A percentile compares a stretch with the other conserved stretches of the same genome.
Conservation (phyloP, 2,329 filamentous ascomycete species). For the Sporothrix curviconia region DNA sequence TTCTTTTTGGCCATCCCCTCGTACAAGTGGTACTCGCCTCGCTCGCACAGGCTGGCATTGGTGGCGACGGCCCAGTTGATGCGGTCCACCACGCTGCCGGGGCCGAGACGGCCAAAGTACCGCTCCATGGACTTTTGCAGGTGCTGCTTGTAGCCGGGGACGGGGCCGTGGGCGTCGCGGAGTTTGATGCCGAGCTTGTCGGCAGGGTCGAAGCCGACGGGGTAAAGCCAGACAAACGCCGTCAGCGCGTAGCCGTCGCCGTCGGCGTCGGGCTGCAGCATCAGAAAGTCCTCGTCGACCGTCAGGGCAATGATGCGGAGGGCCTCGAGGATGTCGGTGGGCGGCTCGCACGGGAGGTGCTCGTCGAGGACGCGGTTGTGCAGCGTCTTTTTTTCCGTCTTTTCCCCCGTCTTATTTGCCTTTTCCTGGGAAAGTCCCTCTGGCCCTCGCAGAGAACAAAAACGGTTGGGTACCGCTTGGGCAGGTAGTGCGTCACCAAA, state of each 20-base stretch:
- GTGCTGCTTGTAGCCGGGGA: constrained; percentile 17
- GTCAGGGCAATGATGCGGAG: constrained; percentile 11
- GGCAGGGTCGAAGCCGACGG: constrained; percentile 15
- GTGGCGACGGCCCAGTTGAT: constrained; percentile 18
- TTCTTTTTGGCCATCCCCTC: constrained; percentile 4
- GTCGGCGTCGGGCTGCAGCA: constrained; percentile 14
- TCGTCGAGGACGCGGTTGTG: constrained; percentile 12
- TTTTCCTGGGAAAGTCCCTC: too few relatives aligned
- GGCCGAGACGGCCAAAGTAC: constrained; percentile 12
- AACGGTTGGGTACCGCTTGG: constrained; percentile 12
- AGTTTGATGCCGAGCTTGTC: constrained; percentile 17
- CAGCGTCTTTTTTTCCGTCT: neutral
- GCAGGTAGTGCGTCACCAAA: constrained; percentile 14
- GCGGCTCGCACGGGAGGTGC: neutral
- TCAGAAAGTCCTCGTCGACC: constrained; percentile 18
- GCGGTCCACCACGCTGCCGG: constrained; percentile 14
- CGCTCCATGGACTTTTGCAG: constrained; percentile 17
- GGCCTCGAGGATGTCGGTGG: neutral
- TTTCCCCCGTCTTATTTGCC: too few relatives aligned
- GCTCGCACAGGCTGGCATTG: constrained; percentile 14
- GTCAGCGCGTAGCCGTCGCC: constrained; percentile 13
- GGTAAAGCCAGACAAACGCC: constrained; percentile 17
- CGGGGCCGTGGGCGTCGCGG: constrained; percentile 13
- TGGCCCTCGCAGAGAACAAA: too few relatives aligned
- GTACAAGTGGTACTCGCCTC: constrained; percentile 17